Conservation (phyloP, 352 stramenopile species). For the Phytophthora citrophthora region DNA sequence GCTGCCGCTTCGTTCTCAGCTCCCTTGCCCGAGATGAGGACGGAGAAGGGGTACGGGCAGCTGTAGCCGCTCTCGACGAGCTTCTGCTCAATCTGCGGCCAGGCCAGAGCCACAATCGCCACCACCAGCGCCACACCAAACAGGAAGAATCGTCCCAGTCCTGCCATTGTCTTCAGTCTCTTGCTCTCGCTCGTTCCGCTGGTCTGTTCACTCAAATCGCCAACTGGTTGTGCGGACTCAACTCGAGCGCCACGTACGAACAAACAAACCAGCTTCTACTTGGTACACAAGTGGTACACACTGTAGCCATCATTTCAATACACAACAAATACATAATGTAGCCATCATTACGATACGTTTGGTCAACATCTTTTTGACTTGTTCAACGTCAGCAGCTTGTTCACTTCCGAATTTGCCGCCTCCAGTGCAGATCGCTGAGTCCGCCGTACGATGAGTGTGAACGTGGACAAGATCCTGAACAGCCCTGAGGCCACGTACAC, state of each 20-base stretch:
- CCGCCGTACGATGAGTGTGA: conserved; percentile 49
- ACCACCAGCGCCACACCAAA: conserved; percentile 59
- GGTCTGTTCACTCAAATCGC: conserved; percentile 22
- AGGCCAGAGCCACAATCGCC: conserved; percentile 63
- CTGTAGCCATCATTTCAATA: conserved; percentile 1
- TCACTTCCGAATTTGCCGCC: conserved; percentile 29
- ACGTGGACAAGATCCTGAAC: conserved; percentile 72
- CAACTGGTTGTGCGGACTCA: conserved; percentile 11
- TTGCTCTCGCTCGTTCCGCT: conserved; percentile 18
- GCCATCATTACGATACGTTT: conserved; percentile 17
- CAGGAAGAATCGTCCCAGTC: conserved; percentile 46
- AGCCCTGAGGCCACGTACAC: conserved; percentile 55
- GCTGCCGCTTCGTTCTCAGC: conserved; percentile 26
- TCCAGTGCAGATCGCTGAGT: background rate
- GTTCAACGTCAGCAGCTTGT: conserved; percentile 24
- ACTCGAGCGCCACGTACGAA: conserved; percentile 12
- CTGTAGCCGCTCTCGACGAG: conserved; percentile 52
- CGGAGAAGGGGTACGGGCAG: conserved; percentile 75
- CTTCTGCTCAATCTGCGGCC: conserved; percentile 78
- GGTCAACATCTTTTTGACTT: conserved; percentile 12
- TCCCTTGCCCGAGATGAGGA: conserved; percentile 41
- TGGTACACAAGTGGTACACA: conserved; percentile 2
- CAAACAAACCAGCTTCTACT: conserved; percentile 14
- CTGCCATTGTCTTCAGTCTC: conserved; percentile 29
- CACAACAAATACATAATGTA: background rate